phyloP scores from a whole-genome alignment of 2,329 filamentous ascomycete genomes.

The Ophiostoma quercus region DNA sequence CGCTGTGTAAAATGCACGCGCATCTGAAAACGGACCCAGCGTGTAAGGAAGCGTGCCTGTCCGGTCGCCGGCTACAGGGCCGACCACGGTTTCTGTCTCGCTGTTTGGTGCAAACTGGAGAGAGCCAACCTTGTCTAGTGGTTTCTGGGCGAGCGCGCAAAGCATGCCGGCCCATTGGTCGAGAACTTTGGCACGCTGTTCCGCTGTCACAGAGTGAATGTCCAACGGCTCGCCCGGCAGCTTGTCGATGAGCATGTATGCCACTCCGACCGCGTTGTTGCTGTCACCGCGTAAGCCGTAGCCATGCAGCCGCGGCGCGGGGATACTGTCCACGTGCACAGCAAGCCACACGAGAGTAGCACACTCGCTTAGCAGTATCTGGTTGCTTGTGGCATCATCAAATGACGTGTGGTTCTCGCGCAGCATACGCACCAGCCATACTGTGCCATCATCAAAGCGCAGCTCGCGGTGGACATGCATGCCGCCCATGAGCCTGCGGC shows the following conservation, averaged over 20 bases:
- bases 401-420: conserved; percentile 23
- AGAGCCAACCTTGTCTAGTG: neutral
- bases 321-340: neutral
- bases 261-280: conserved; percentile 18
- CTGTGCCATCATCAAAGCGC: conserved; percentile 20
- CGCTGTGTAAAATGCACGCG: conserved; percentile 4
- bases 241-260: conserved; percentile 22
- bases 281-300: conserved; percentile 12
- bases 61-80: neutral
- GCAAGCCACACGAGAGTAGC: conserved; percentile 13
- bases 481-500: conserved; percentile 17
- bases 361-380: conserved; percentile 22
- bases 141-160: neutral
- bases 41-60: conserved; percentile 5
- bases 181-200: conserved; percentile 12
- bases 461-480: conserved; percentile 21
- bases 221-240: conserved; percentile 15
- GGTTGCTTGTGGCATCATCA: conserved; percentile 16
- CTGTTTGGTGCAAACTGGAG: neutral
- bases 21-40: neutral
- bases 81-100: neutral
- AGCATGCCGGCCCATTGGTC: neutral
- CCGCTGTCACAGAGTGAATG: neutral
- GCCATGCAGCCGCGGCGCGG: conserved; percentile 14
- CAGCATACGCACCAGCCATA: conserved; percentile 21